A percentile compares a stretch with the other conserved stretches of the same genome.
phyloP scores from a whole-genome alignment of 1,139 yeast genomes.

The Komagataea norvegica region DNA sequence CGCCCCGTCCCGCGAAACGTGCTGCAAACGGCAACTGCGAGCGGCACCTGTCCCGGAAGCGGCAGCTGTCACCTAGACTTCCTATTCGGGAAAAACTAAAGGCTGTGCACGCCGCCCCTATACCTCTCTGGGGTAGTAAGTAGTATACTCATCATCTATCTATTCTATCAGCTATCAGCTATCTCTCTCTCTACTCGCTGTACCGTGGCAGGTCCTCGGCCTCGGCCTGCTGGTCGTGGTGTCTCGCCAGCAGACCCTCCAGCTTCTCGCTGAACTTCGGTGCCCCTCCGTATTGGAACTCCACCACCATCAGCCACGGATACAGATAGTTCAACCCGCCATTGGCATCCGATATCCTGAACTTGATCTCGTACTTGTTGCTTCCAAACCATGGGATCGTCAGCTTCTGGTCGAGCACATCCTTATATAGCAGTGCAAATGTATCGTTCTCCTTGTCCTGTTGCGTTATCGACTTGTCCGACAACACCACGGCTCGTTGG shows the following conservation, averaged over 20 bases:
- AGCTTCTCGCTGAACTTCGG: slow-evolving; percentile 35
- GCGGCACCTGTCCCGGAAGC: slow-evolving; percentile 4
- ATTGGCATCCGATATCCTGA: slow-evolving; percentile 34
- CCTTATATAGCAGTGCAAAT: slow-evolving; percentile 29
- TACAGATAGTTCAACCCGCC: slow-evolving; percentile 44
- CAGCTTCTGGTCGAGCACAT: slow-evolving; percentile 31
- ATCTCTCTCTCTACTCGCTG: slow-evolving; percentile 4
- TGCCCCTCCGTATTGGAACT: slow-evolving; percentile 48
- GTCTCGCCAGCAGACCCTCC: slow-evolving; percentile 32
- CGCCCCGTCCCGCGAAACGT: slow-evolving; percentile 1
- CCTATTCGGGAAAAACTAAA: slow-evolving; percentile 14
- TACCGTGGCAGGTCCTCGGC: slow-evolving; percentile 46
- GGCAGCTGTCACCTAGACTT: slow-evolving; percentile 8
- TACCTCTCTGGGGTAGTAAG: background rate
- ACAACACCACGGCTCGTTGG: slow-evolving; percentile 30
- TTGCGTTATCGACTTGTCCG: slow-evolving; percentile 19
- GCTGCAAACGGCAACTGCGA: slow-evolving; percentile 7
- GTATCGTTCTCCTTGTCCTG: slow-evolving; percentile 22
- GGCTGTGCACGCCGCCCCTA: background rate
- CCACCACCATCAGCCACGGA: slow-evolving; percentile 36
- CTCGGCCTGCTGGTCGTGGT: slow-evolving; percentile 31
- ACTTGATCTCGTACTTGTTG: slow-evolving; percentile 44
- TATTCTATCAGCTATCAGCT: too few relatives aligned
- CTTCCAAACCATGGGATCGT: slow-evolving; percentile 55
- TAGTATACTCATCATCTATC: too few relatives aligned